Conservation (phyloP, 2,329 filamentous ascomycete genomes). For the Blumeriella jaapii region DNA sequence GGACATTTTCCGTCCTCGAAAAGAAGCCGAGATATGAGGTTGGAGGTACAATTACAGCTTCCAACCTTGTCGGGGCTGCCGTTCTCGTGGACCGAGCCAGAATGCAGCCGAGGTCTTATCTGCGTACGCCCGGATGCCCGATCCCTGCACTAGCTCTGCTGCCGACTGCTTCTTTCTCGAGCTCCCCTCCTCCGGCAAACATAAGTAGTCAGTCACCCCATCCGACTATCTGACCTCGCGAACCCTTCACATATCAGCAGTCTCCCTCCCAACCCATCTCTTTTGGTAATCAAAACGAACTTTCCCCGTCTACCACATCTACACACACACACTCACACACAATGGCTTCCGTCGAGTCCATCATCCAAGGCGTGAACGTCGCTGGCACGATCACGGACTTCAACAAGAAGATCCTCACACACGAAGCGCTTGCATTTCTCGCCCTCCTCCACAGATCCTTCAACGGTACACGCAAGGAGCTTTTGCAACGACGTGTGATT, state of each 20-base stretch:
- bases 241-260: conserved; percentile 9
- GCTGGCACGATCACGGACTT: conserved; percentile 66
- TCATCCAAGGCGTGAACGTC: conserved; percentile 82
- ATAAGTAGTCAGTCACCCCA: no score
- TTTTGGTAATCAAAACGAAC: conserved; percentile 3
- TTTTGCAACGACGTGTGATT: conserved; percentile 74
- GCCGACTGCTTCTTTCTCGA: no score
- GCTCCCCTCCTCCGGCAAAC: no score
- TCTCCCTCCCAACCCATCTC: conserved; percentile 6
- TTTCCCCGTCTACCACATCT: conserved; percentile 1
- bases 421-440: conserved; percentile 82
- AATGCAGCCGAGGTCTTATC: no score
- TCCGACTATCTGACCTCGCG: conserved; percentile 5
- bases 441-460: conserved; percentile 91
- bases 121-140: no score
- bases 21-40: no score
- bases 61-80: no score
- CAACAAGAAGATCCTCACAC: conserved; percentile 83
- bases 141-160: conserved; percentile 1
- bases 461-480: conserved; percentile 75
- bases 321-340: conserved; percentile 5
- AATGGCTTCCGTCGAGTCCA: conserved; percentile 61
- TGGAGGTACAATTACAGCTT: no score
- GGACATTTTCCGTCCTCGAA: no score
- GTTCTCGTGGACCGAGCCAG: no score